Conservation (phyloP, 495 filamentous ascomycete genomes). For the Neurospora terricola region DNA sequence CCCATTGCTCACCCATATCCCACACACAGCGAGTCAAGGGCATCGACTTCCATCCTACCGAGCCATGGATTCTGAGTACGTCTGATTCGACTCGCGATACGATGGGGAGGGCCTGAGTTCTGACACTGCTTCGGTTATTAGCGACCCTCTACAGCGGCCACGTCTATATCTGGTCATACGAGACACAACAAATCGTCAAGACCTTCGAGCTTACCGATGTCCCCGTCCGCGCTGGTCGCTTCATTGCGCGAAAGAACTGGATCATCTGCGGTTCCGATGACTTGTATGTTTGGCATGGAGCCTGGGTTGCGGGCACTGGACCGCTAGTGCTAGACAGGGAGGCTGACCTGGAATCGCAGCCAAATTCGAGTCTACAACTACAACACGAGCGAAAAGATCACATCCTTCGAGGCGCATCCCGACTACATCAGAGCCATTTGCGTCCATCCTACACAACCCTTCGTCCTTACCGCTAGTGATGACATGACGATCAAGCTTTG, state of each 20-base stretch:
- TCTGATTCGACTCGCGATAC: neutral
- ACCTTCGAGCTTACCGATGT: constrained; percentile 99
- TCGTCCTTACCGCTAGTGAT: constrained; percentile 93
- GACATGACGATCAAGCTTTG: constrained; percentile 99
- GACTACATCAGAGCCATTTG: constrained; percentile 98
- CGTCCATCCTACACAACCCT: constrained; percentile 94
- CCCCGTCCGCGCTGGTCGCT: constrained; percentile 91
- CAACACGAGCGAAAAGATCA: constrained; percentile 99
- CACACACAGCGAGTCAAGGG: constrained; percentile 85
- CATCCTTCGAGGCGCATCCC: constrained; percentile 94
- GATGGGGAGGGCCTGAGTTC: neutral
- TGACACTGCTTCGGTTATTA: constrained; percentile 5
- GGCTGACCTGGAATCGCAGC: constrained; percentile 8
- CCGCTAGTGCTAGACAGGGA: neutral
- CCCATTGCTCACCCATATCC: constrained; percentile 1
- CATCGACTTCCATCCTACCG: constrained; percentile 92
- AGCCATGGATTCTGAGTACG: constrained; percentile 85
- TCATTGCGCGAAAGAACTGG: constrained; percentile 98
- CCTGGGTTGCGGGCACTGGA: neutral
- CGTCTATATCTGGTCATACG: constrained; percentile 99
- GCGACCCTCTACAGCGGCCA: constrained; percentile 89
- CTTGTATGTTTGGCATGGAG: constrained; percentile 59
- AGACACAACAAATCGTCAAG: constrained; percentile 95
- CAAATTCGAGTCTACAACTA: constrained; percentile 65
- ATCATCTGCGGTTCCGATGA: constrained; percentile 97